Conservation (phyloP, 1,284 basidiomycete genomes). For the Pseudozyma pruni region DNA sequence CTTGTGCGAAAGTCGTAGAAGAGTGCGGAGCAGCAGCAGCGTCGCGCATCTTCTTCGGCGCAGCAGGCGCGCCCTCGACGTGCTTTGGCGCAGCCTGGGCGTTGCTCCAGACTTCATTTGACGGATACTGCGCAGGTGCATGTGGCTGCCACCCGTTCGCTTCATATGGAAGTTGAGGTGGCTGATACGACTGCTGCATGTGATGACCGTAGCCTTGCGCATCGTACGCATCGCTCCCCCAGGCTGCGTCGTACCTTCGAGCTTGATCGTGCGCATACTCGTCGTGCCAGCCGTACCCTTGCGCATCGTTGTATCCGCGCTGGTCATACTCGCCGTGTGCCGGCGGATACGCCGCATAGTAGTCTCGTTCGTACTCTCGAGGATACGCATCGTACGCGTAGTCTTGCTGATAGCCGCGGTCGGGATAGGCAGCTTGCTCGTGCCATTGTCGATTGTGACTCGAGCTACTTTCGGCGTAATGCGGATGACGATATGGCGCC, state of each 20-base stretch:
- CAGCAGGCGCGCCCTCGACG: constrained; percentile 15
- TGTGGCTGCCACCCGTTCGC: constrained; percentile 1
- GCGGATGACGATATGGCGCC: constrained; percentile 11
- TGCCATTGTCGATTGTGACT: constrained; percentile 6
- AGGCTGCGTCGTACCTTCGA: background rate
- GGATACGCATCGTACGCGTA: constrained; percentile 1
- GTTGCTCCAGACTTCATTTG: background rate
- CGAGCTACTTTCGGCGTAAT: constrained; percentile 6
- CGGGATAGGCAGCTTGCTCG: no score
- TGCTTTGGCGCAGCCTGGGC: background rate
- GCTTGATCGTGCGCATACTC: background rate
- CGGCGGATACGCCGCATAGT: constrained; percentile 8
- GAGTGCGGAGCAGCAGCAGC: constrained; percentile 2
- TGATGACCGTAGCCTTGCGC: constrained; percentile 1
- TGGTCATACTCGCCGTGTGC: constrained; percentile 1
- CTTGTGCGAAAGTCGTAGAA: background rate
- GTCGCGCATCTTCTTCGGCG: constrained; percentile 27
- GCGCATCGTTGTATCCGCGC: constrained; percentile 1
- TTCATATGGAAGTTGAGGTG: background rate
- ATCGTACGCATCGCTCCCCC: background rate
- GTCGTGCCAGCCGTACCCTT: background rate
- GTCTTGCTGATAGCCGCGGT: background rate
- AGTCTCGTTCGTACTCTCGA: background rate
- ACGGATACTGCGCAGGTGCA: background rate
- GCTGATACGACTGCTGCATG: background rate